These are phyloP conservation scores for Fusarium subtropicale DNA, from an alignment of 2,329 filamentous ascomycete genomes.

Conservation along the genomic window DNA sequence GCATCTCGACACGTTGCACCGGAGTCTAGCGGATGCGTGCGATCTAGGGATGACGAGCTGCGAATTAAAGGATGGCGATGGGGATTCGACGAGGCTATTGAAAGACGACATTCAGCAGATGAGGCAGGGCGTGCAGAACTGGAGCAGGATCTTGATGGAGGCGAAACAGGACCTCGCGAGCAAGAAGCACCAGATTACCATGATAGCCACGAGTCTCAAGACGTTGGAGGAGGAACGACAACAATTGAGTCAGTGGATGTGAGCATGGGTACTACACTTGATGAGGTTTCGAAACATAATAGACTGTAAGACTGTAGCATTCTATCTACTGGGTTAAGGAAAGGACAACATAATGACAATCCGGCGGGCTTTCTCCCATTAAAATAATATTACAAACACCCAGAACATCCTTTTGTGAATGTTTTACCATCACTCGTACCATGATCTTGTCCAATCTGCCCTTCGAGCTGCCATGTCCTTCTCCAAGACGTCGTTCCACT, in stretches of 20 bases:
- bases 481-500: constrained; percentile 1
- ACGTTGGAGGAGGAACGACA: background rate
- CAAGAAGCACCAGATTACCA: background rate
- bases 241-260: background rate
- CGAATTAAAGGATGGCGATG: background rate
- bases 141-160: background rate
- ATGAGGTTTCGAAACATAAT: background rate
- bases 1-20: background rate
- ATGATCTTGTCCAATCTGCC: background rate
- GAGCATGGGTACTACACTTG: background rate
- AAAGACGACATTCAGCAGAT: background rate
- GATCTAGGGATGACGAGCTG: background rate
- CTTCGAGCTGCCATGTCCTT: background rate
- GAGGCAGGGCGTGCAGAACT: background rate
- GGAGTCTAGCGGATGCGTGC: background rate
- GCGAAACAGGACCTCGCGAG: background rate
- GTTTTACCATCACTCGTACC: too few species aligned
- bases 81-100: background rate
- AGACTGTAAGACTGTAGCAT: background rate
- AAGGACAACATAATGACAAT: background rate
- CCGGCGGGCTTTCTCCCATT: background rate
- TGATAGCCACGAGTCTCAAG: background rate
- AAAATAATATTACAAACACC: background rate
- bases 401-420: background rate
- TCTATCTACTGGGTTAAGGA: background rate